These are phyloP conservation scores for Pseudotsuga menziesii DNA, from an alignment of 75 land plant genomes.

Conservation along the genomic window DNA sequence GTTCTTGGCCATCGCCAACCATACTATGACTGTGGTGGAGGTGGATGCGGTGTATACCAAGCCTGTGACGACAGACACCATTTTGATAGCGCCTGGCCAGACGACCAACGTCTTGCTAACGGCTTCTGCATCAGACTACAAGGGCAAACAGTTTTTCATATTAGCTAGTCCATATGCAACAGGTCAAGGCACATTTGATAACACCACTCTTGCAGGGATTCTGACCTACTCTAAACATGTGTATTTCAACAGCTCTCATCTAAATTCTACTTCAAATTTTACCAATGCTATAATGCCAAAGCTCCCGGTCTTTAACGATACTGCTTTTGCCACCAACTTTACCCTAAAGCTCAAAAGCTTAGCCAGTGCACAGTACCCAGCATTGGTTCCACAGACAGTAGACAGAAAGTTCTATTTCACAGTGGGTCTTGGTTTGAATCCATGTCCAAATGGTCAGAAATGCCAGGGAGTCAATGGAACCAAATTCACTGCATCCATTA, in stretches of 20 bases:
- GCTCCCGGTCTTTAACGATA: constrained; percentile 39
- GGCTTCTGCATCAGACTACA: constrained; percentile 26
- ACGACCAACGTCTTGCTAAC: constrained; percentile 47
- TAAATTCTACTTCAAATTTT: background rate
- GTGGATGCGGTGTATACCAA: constrained; percentile 43
- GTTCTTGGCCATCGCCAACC: constrained; percentile 55
- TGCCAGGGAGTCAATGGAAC: constrained; percentile 39
- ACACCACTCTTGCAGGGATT: constrained; percentile 30
- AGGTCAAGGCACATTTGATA: constrained; percentile 32
- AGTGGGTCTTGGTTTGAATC: constrained; percentile 31
- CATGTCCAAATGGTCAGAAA: constrained; percentile 28
- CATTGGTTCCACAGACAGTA: constrained; percentile 41
- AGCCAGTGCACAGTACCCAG: constrained; percentile 29
- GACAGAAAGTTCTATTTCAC: constrained; percentile 41
- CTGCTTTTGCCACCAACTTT: constrained; percentile 28
- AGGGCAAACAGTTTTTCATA: constrained; percentile 24
- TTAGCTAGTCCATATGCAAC: constrained; percentile 30
- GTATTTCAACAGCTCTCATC: background rate
- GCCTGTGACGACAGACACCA: constrained; percentile 24
- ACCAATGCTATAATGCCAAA: constrained; percentile 9
- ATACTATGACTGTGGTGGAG: constrained; percentile 43
- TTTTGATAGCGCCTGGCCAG: constrained; percentile 48
- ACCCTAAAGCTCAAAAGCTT: constrained; percentile 29
- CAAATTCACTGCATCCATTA: constrained; percentile 45
- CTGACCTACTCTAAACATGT: constrained; percentile 12